Evolutionary conservation across 169 alveolate genomes (phyloP).

Genomic region (Besnoitia besnoiti): DNA sequence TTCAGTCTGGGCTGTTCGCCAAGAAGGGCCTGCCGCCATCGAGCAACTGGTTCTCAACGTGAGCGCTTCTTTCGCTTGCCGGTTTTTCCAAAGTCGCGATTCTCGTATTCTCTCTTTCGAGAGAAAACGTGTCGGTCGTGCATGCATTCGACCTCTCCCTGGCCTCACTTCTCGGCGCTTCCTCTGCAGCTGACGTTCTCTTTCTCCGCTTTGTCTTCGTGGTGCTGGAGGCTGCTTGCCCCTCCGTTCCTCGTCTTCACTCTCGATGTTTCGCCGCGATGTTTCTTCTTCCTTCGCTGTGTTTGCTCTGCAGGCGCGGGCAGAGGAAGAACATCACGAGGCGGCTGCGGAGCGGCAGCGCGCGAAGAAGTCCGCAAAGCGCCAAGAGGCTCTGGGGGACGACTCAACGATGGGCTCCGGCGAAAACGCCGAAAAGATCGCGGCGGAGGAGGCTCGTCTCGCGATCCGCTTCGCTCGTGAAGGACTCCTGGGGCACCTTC

Average conservation of each 20-base stretch:
- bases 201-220: neutral
- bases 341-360: neutral
- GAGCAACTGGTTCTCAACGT: neutral
- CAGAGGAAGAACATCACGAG: neutral
- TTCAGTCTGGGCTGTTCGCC: conserved; percentile 29
- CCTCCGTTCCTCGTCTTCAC: neutral
- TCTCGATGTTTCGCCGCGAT: neutral
- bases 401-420: neutral
- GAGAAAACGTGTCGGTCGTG: no score
- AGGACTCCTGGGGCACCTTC: neutral
- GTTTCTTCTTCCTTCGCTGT: neutral
- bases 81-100: no score
- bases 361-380: neutral
- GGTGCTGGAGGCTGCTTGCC: no score
- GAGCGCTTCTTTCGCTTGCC: no score
- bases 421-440: neutral
- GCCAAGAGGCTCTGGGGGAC: neutral
- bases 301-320: neutral
- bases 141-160: no score
- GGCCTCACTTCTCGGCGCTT: neutral
- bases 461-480: neutral
- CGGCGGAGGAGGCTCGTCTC: neutral
- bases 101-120: no score
- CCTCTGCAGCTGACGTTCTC: neutral
- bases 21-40: conserved; percentile 24